These are phyloP conservation scores for Ceratorhiza oryzae-sativae DNA, from an alignment of 1,284 basidiomycete species.

Conservation along the genomic window DNA sequence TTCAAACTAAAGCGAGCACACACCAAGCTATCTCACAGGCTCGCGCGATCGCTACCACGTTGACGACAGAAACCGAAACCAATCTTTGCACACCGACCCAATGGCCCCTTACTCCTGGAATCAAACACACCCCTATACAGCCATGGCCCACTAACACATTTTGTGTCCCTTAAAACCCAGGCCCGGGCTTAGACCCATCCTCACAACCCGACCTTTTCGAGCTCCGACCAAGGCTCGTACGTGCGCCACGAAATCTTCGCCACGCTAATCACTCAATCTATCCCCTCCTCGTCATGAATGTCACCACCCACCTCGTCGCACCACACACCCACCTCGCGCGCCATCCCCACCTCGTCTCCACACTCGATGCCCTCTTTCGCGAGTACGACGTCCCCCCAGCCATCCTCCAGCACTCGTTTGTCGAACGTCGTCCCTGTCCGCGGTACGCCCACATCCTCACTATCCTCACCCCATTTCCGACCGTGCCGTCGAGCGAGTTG, in stretches of 20 bases:
- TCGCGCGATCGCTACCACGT: background rate
- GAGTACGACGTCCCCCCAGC: constrained; percentile 5
- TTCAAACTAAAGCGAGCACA: background rate
- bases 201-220: background rate
- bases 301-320: constrained; percentile 11
- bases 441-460: constrained; percentile 4
- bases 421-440: constrained; percentile 12
- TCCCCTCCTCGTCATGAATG: constrained; percentile 1
- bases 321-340: constrained; percentile 4
- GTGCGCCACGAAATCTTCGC: background rate
- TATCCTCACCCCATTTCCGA: constrained; percentile 24
- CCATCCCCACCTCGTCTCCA: background rate
- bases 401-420: constrained; percentile 26
- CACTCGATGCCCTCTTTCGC: constrained; percentile 24
- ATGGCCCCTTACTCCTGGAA: background rate
- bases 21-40: background rate
- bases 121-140: constrained; percentile 1
- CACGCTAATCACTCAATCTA: background rate
- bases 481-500: constrained; percentile 15
- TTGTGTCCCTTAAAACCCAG: constrained; percentile 6
- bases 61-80: background rate
- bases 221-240: background rate
- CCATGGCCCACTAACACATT: background rate
- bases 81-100: background rate
- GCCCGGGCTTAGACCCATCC: background rate